Evolutionary conservation across 441 rosid species (phyloP), one percentile per base, ranked within the genome.

Genomic region (Croton laevigatus): DNA sequence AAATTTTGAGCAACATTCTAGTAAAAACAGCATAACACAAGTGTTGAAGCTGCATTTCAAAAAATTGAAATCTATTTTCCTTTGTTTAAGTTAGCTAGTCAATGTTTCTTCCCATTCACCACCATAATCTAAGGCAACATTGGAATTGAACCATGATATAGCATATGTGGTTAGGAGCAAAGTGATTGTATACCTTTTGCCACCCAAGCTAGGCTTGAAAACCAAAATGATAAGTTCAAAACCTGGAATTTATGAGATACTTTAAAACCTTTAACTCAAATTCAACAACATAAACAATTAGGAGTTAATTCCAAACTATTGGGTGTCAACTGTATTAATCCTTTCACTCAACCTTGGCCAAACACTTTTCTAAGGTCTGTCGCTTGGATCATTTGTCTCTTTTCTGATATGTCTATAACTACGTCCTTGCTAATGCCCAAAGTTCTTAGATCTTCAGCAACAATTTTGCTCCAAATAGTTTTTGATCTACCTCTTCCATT

Each of bases 141-240:
- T 66, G 34, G 62, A 54, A 67, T 20, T 46, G 22, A 65, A 3
- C 57, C 68, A 65, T 49, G 44, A 49, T 27, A 10, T 23, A 27
- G 13, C 37, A 32, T 57, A 5, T 5, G 12, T 57, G 60, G 5
- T 12, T 57, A 27, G 17, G 9, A 57, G 7, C 37, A 22, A 17
- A 57, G 60, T 12, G 37, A 27, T 1, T 9, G 23, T 49, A 16
- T 49, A 5, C 53, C 5, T 4, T 44, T 2, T 14, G 5, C 12
- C 12, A 14, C 51, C 17, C 51, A 46, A 46, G 14, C 51, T 46
- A 46, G 51, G 51, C n/a, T 46, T 46, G 51, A 27, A 27, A 27
- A 46, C 51, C 51, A 13, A 55, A 20, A 55, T 46, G 51, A 5
- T 14, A 13, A 55, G 32, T 22, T 19, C 32, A 22, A 22, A 55